Percentiles rank a stretch among this genome's conserved stretches.
Evolutionary conservation across 805 yeast genomes (phyloP).

Genomic region (Nakazawaea ambrosiae): DNA sequence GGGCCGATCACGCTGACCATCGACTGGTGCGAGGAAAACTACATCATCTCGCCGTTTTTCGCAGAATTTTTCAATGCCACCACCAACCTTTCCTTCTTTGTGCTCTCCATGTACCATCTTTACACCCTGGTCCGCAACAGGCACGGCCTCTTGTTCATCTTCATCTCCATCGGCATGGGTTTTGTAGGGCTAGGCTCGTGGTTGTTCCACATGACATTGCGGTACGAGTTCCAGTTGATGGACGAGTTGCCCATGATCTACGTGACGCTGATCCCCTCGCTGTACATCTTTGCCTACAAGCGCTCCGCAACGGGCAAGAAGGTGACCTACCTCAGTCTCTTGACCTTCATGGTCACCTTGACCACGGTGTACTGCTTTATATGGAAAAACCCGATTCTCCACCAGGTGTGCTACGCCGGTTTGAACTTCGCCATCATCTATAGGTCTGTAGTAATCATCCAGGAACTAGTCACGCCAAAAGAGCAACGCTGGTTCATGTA

Average conservation of each 20-base stretch:
- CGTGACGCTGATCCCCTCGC: constrained; percentile 90
- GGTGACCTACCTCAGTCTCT: constrained; percentile 2
- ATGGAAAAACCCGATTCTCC: constrained; percentile 80
- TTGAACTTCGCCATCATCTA: constrained; percentile 69
- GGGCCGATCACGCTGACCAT: constrained; percentile 87
- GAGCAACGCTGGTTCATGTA: constrained; percentile 17
- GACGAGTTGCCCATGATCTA: constrained; percentile 98
- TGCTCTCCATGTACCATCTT: constrained; percentile 29
- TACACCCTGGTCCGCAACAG: constrained; percentile 50
- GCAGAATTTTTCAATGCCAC: constrained; percentile 88
- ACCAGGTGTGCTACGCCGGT: constrained; percentile 78
- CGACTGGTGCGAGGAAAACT: constrained; percentile 98
- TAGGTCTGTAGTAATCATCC: constrained; percentile 34
- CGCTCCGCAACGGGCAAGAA: constrained; percentile 14
- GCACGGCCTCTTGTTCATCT: constrained; percentile 63
- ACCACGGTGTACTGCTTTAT: constrained; percentile 61
- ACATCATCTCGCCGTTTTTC: constrained; percentile 74
- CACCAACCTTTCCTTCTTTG: constrained; percentile 48
- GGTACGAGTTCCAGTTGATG: constrained; percentile 81
- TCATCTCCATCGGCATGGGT: constrained; percentile 73
- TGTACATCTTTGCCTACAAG: constrained; percentile 26
- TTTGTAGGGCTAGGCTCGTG: constrained; percentile 91
- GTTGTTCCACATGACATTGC: constrained; percentile 93
- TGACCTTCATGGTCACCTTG: constrained; percentile 32
- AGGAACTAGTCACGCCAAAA: constrained; percentile 16